These are phyloP conservation scores for Musa itinerans DNA, from an alignment of 176 grass and related monocot species.

Conservation along the genomic window DNA sequence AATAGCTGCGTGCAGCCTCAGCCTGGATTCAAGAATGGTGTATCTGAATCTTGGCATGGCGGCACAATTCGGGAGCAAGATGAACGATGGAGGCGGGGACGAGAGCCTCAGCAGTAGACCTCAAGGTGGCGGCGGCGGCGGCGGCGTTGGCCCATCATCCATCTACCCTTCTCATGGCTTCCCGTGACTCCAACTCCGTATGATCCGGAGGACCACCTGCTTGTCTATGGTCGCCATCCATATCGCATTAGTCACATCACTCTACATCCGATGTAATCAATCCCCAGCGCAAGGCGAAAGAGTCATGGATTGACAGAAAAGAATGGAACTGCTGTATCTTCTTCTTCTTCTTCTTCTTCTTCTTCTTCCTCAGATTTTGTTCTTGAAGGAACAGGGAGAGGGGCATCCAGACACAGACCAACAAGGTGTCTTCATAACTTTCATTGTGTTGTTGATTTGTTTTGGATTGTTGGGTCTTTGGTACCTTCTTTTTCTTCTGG, in stretches of 20 bases:
- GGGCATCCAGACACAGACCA: neutral
- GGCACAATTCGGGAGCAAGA: constrained; percentile 62
- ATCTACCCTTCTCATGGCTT: constrained; percentile 83
- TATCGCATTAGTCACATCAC: constrained; percentile 14
- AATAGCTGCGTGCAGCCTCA: constrained; percentile 49
- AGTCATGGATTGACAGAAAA: neutral
- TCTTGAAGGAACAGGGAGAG: neutral
- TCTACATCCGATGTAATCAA: neutral
- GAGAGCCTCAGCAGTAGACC: constrained; percentile 44
- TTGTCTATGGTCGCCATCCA: constrained; percentile 11
- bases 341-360: too few relatives aligned
- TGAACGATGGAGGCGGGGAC: constrained; percentile 46
- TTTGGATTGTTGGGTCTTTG: constrained; percentile 3
- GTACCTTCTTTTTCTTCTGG: neutral
- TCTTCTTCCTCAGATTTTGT: neutral
- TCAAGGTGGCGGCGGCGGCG: constrained; percentile 20
- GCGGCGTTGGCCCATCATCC: constrained; percentile 25
- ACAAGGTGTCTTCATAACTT: too few relatives aligned
- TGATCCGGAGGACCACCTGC: constrained; percentile 30
- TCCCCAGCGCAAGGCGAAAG: too few relatives aligned
- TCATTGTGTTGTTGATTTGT: neutral
- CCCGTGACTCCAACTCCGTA: constrained; percentile 76
- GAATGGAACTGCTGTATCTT: neutral
- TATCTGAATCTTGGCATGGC: constrained; percentile 95
- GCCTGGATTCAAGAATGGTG: constrained; percentile 91